These are phyloP conservation scores for Fusarium sp. DNA, from an alignment of 2,329 filamentous ascomycete species.

Conservation along the genomic window DNA sequence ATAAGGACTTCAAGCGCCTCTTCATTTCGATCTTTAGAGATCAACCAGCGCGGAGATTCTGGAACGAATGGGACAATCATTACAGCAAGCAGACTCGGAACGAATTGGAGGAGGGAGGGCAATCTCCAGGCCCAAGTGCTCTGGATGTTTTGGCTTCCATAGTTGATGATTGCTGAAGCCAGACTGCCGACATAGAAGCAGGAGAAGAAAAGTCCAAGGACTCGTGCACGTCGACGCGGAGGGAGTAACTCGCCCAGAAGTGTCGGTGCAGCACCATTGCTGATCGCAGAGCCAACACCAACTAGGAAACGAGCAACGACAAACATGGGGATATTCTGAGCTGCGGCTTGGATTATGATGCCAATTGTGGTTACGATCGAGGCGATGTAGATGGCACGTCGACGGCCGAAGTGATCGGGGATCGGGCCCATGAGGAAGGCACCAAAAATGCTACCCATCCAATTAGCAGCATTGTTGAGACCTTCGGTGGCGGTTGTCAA, in stretches of 20 bases:
- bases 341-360: background rate
- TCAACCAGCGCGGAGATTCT: background rate
- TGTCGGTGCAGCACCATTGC: background rate
- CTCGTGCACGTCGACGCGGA: background rate
- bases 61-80: background rate
- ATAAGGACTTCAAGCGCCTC: background rate
- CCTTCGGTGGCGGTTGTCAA: background rate
- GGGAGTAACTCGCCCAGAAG: background rate
- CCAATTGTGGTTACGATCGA: background rate
- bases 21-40: background rate
- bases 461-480: constrained; percentile 1
- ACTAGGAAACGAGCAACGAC: background rate
- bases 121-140: background rate
- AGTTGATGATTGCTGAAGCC: background rate
- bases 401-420: background rate
- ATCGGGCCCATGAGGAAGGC: background rate
- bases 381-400: background rate
- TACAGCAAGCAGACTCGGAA: background rate
- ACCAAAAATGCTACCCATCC: background rate
- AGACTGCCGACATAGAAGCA: background rate
- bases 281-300: background rate
- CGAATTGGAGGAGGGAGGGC: background rate
- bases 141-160: background rate
- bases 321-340: background rate
- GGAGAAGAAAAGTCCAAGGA: background rate